phyloP scores from a whole-genome alignment of 495 filamentous ascomycete species.

The Penicillium desertorum region DNA sequence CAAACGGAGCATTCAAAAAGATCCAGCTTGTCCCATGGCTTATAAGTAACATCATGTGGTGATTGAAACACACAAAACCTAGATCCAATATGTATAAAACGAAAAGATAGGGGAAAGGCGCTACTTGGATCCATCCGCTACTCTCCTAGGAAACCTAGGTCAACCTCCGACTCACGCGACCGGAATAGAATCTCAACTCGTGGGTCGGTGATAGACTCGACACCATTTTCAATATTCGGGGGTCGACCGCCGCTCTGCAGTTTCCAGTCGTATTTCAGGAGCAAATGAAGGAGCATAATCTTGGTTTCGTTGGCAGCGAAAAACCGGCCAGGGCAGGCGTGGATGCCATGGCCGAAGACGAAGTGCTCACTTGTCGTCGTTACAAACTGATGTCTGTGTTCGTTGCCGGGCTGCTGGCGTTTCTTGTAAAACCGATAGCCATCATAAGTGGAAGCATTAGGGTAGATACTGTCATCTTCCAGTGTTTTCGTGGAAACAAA shows the following conservation, averaged over 20 bases:
- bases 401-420: constrained; percentile 43
- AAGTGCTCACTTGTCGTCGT: constrained; percentile 45
- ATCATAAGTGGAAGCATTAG: constrained; percentile 45
- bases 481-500: constrained; percentile 34
- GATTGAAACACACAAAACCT: background rate
- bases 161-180: constrained; percentile 30
- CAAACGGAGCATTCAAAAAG: background rate
- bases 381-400: constrained; percentile 46
- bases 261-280: constrained; percentile 58
- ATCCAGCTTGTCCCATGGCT: background rate
- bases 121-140: background rate
- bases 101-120: background rate
- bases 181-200: constrained; percentile 34
- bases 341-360: constrained; percentile 49
- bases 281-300: constrained; percentile 41
- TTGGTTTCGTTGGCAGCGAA: constrained; percentile 54
- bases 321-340: constrained; percentile 57
- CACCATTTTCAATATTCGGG: constrained; percentile 27
- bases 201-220: constrained; percentile 31
- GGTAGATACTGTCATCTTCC: constrained; percentile 44
- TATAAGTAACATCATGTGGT: background rate
- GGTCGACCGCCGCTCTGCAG: constrained; percentile 28
- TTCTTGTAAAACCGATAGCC: constrained; percentile 47
- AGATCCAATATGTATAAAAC: background rate
- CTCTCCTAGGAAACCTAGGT: constrained; percentile 29